These are phyloP conservation scores for Poa pratensis DNA, from an alignment of 176 grass and related monocot species.

Conservation along the genomic window DNA sequence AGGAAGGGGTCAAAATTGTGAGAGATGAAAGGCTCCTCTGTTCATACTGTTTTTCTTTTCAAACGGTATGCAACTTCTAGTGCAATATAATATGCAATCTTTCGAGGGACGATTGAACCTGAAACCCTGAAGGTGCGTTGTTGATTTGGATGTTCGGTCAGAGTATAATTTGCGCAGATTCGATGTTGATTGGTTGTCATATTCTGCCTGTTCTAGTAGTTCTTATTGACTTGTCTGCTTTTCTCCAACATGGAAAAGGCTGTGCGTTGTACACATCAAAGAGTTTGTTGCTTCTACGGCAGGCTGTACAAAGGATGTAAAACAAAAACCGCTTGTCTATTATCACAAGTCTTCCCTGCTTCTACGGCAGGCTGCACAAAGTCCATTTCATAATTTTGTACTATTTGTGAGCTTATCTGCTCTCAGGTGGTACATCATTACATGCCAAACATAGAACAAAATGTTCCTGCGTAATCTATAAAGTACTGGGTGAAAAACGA, in stretches of 20 bases:
- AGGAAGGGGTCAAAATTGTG: not conserved
- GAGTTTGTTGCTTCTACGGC: not conserved
- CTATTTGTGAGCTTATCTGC: not conserved
- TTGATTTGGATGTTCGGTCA: slow-evolving; percentile 18
- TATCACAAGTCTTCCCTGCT: slow-evolving; percentile 4
- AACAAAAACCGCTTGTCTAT: not conserved
- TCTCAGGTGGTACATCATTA: not conserved
- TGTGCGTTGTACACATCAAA: slow-evolving; percentile 32
- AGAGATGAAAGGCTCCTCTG: slow-evolving; percentile 8
- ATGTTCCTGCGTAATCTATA: not conserved
- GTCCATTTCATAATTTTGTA: not conserved
- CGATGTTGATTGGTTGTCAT: not conserved
- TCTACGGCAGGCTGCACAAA: too few species aligned
- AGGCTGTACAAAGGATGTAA: not conserved
- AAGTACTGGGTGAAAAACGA: too few species aligned
- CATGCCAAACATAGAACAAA: not conserved
- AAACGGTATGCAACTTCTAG: slow-evolving; percentile 5
- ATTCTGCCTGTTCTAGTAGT: not conserved
- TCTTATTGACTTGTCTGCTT: not conserved
- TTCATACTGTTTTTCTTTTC: slow-evolving; percentile 21
- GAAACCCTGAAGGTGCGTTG: slow-evolving; percentile 25
- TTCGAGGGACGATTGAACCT: not conserved
- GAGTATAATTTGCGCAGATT: slow-evolving; percentile 14
- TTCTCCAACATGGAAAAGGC: not conserved
- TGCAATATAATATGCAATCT: slow-evolving; percentile 27